Base-by-base conservation (phyloP, 78 protist genomes). In the Tieghemostelium lacteum region DNA sequence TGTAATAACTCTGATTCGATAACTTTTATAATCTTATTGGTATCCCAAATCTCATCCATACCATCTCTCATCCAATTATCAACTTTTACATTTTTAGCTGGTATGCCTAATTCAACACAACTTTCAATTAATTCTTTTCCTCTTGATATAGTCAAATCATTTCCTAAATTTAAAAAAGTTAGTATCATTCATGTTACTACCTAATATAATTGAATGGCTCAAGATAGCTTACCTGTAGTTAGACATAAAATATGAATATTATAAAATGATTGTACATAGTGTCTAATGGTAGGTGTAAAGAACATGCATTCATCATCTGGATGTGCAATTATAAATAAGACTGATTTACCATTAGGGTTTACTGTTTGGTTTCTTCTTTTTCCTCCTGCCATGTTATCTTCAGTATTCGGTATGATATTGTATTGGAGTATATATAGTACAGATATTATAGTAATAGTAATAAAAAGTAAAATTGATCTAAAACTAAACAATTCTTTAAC, bases 281-380 rank as follows among this genome's bases (percentile, higher is more conserved):
- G 33, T 54, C 65, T 29, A 19, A 93, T 29, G 0, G 89, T 66
- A 6, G 98, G 98, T 24, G 69, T 57, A 28, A 96, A 95, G 87
- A 96, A 96, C 98, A 96, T 96, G 22, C 93, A 85, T 75, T 96
- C 98, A 49, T 96, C 98, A 61, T 96, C 98, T n/a, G 98, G 98
- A 52, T 96, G 98, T 10, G 98, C 98, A 3, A 94, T 80, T 24
- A 95, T 80, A 28, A 96, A 66, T 39, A 86, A 34, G 34, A 8
- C 49, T 4, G 8, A n/a, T n/a, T n/a, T n/a, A n/a, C n/a, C n/a
- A n/a, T n/a, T n/a, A n/a, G 20, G 24, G 4, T 55, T 55, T 12
- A 70, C 37, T 24, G 55, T 40, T 24, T 70, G 40, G 6, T 49
- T 70, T 7, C 34, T n/a, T 7, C 10, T 12, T 1, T 17, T 19